Evolutionary conservation across 805 yeast genomes (phyloP).

Genomic region (Nakazawaea peltata): DNA sequence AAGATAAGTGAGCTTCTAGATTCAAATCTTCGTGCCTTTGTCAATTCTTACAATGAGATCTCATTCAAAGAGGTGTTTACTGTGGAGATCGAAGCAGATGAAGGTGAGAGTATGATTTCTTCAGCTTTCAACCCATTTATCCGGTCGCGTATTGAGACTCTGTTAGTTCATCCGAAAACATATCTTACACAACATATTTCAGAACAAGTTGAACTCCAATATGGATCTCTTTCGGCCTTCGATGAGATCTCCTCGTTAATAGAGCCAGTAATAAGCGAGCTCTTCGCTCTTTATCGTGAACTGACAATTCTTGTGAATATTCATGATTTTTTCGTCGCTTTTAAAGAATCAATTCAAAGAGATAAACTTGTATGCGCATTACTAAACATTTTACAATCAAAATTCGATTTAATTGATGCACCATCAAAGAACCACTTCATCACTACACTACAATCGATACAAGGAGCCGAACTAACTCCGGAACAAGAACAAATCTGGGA

Average conservation of each 20-base stretch:
- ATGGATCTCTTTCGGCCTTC: too few relatives aligned
- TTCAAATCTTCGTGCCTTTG: not conserved
- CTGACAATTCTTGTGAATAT: constrained; percentile 50
- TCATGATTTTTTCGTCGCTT: constrained; percentile 26
- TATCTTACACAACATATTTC: constrained; percentile 10
- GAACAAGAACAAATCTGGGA: constrained; percentile 43
- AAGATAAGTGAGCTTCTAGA: constrained; percentile 3
- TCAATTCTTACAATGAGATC: constrained; percentile 9
- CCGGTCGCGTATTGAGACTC: constrained; percentile 30
- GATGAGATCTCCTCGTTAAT: constrained; percentile 24
- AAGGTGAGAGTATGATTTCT: constrained; percentile 15
- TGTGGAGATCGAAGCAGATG: constrained; percentile 16
- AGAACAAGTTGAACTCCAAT: too few relatives aligned
- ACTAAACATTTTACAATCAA: not conserved
- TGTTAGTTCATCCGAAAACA: constrained; percentile 31
- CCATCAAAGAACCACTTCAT: too few relatives aligned
- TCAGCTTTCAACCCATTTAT: constrained; percentile 34
- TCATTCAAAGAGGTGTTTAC: constrained; percentile 35
- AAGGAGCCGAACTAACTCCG: not conserved
- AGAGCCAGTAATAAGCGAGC: constrained; percentile 46
- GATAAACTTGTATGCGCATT: constrained; percentile 15
- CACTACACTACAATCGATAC: too few relatives aligned
- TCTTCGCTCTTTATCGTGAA: constrained; percentile 70
- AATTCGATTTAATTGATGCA: not conserved
- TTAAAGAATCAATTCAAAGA: constrained; percentile 30